Evolutionary conservation across 2,329 filamentous ascomycete species (phyloP), one percentile per base, ranked within the genome.

Genomic region (Arthrinium phaeospermum): DNA sequence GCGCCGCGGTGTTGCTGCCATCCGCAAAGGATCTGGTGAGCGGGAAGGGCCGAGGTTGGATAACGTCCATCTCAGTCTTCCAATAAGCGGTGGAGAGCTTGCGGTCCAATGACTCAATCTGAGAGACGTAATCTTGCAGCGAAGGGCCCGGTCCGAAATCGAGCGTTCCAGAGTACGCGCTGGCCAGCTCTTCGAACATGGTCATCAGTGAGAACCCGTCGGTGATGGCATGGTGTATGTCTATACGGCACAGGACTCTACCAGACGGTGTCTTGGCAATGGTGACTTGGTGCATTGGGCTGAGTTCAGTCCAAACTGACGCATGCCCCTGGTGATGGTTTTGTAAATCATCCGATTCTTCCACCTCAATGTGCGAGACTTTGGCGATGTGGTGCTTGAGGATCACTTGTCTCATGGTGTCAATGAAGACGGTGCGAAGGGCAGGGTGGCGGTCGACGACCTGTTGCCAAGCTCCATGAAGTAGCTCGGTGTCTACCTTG

Each of bases 371-470:
- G 10, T 64, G 57, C 3, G 19, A n/a, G 57, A 64, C 57, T 3
- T 64, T 41, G 10, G 57, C 57, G 3, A 24, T 41, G 34, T 64
- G 34, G 0, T n/a, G 8, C 3, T 64, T 64, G 34, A 64, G 57
- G 16, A 64, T 7, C 0, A 64, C 57, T 12, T 64, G 57, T 1
- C 57, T 22, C 19, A 41, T 37, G 5, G 46, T 71, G 30, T 68
- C 49, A n/a, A 70, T n/a, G 34, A 72, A 69, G 0, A 71, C 61
- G n/a, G 71, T 68, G 16, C 71, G 69, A 22, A 72, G 71, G 19
- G 69, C 22, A 16, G 71, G 64, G 13, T 72, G 71, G 51, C 71
- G 53, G 46, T 72, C 57, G 14, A 72, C 71, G n/a, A 72, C 71
- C 27, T 71, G 46, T 44, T 72, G 71, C 71, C 71, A 72, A 24